Evolutionary conservation across 495 filamentous ascomycete genomes (phyloP), one percentile per base, ranked within the genome.

Genomic region (Podospora fimiseda): DNA sequence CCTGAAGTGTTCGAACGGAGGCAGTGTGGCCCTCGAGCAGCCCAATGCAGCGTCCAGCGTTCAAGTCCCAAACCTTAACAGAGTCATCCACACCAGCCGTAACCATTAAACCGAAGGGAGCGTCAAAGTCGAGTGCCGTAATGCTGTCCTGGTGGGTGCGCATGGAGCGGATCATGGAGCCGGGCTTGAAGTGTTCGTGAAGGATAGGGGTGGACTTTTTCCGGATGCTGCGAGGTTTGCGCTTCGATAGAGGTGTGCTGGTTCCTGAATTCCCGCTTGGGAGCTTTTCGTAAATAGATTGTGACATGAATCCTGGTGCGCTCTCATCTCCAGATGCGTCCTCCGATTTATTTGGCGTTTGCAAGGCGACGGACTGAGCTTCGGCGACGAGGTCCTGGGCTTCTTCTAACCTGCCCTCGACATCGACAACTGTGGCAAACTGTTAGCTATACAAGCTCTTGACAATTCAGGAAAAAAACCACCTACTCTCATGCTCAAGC

Each of bases 11-110:
- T 14, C 93, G 81, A 30, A 99, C 94, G 0, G 93, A 96, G 15
- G 91, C 91, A 33, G 94, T 88, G 61, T 99, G 93, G 14, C 93
- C 93, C 64, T 97, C 93, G 22, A 99, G 75, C 40, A 89, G 62
- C 13, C 93, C 93, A 24, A 91, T 85, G 69, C 94, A 97, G 16
- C 91, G 82, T 22, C 94, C 93, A 7, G 86, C 83, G 63, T 89
- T 95, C 52, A 99, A 76, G 68, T 99, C 94, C 92, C 92, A 99
- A 24, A 97, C 93, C 47, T 88, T 80, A n/a, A 99, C 89, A 2
- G 89, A 90, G 70, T 99, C 93, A 62, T 99, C 94, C 62, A 96
- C 72, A 2, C 93, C 90, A 2, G 94, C 85, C n/a, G 89, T 91
- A 14, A 97, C 86, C 84, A 96, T 83, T 8, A 90, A 92, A 8